Conservation (phyloP, 345 rosid species). For the Aquilaria sinensis region DNA sequence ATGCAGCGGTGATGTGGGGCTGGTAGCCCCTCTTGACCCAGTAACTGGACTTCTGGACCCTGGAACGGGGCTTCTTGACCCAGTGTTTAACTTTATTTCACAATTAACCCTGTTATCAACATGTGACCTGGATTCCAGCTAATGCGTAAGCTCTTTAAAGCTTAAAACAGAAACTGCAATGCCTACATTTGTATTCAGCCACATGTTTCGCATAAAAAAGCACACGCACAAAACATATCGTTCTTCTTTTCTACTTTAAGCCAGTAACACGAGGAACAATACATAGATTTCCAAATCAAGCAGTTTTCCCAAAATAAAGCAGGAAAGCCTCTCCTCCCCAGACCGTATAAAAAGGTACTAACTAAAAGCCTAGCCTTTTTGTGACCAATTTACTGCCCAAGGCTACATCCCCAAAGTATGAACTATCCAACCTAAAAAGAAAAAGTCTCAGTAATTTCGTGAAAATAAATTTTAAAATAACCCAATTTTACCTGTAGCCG, state of each 20-base stretch:
- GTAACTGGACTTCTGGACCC: conserved; percentile 51
- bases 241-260: too few relatives aligned
- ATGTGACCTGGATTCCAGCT: conserved; percentile 17
- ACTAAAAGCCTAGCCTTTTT: not conserved
- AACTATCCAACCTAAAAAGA: not conserved
- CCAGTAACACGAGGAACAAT: conserved; percentile 2
- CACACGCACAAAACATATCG: too few relatives aligned
- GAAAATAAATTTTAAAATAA: not conserved
- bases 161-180: not conserved
- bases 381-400: too few relatives aligned
- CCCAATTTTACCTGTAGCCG: conserved; percentile 35
- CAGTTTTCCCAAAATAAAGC: too few relatives aligned
- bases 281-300: not conserved
- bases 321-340: too few relatives aligned
- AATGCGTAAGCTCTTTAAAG: not conserved
- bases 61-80: conserved; percentile 49
- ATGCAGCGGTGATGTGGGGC: conserved; percentile 81
- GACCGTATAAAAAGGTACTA: not conserved
- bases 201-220: too few relatives aligned
- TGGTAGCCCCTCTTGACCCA: conserved; percentile 48
- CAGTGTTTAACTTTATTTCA: conserved; percentile 32
- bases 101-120: conserved; percentile 38
- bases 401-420: not conserved
- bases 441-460: not conserved
- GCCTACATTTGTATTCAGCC: not conserved